phyloP scores from a whole-genome alignment of 441 rosid species.

The Arabidopsis hybrid region DNA sequence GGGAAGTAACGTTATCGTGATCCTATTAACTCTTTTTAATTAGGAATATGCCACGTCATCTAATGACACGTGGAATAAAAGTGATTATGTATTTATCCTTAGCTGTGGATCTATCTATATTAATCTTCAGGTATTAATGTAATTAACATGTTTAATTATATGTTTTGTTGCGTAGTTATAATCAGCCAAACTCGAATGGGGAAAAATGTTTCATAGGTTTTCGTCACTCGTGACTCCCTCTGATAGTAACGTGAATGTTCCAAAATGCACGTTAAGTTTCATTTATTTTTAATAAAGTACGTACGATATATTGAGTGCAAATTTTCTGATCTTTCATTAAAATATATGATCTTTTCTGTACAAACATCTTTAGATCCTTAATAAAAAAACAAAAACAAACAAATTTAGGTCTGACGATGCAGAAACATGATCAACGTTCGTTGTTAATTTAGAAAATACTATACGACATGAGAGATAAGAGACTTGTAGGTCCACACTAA shows the following conservation, averaged over 20 bases:
- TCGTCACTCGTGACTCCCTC: constrained; percentile 21
- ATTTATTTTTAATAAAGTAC: neutral
- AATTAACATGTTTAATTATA: neutral
- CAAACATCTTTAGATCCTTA: too few species aligned
- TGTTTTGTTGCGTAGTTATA: constrained; percentile 15
- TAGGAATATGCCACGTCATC: constrained; percentile 13
- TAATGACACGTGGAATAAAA: constrained; percentile 12
- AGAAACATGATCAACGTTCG: neutral
- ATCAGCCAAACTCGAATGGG: neutral
- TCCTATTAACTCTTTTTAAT: constrained; percentile 12
- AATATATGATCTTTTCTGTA: neutral
- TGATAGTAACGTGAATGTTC: constrained; percentile 3
- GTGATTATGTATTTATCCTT: constrained; percentile 5
- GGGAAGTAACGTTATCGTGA: constrained; percentile 23
- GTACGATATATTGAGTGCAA: neutral
- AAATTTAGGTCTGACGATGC: neutral
- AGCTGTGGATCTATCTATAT: neutral
- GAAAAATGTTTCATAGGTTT: neutral
- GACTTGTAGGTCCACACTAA: neutral
- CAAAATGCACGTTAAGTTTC: neutral
- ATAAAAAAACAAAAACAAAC: too few species aligned
- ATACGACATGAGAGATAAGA: neutral
- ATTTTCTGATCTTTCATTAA: constrained; percentile 5
- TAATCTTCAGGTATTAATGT: neutral
- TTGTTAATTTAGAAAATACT: neutral